phyloP scores from a whole-genome alignment of 495 filamentous ascomycete species.

The Xylaria bambusicola region DNA sequence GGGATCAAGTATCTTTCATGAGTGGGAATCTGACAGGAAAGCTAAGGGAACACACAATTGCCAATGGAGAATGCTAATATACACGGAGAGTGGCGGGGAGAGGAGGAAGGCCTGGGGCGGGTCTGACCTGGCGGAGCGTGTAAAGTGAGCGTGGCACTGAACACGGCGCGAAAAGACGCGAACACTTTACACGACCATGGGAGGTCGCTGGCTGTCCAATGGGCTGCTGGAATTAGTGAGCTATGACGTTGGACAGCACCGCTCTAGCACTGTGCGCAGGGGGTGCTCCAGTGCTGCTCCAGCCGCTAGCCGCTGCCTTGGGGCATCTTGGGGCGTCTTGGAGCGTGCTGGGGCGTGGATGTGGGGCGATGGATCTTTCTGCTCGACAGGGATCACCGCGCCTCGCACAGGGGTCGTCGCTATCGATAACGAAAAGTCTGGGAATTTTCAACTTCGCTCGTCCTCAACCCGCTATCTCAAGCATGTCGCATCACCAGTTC shows the following conservation, averaged over 20 bases:
- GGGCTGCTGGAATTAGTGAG: background rate
- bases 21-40: background rate
- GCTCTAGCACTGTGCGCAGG: slow-evolving; percentile 3
- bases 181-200: slow-evolving; percentile 24
- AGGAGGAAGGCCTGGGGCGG: background rate
- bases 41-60: slow-evolving; percentile 2
- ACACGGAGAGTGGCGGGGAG: slow-evolving; percentile 16
- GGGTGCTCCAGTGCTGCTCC: no score
- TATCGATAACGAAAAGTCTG: slow-evolving; percentile 16
- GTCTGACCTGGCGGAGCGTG: background rate
- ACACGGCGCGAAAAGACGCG: slow-evolving; percentile 37
- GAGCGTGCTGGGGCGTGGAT: no score
- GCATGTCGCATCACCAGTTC: background rate
- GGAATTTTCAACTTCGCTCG: slow-evolving; percentile 13
- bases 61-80: slow-evolving; percentile 1
- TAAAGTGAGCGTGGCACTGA: slow-evolving; percentile 18
- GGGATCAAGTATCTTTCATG: background rate
- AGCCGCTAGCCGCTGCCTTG: background rate
- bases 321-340: background rate
- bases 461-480: background rate
- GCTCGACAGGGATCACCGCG: background rate
- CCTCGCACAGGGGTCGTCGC: background rate
- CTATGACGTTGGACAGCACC: slow-evolving; percentile 12
- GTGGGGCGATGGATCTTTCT: no score
- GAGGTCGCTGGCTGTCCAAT: slow-evolving; percentile 6